A percentile compares a stretch with the other conserved stretches of the same genome.
Evolutionary conservation across 768 basidiomycete genomes (phyloP).

Genomic region (Termitomyces titanicus): DNA sequence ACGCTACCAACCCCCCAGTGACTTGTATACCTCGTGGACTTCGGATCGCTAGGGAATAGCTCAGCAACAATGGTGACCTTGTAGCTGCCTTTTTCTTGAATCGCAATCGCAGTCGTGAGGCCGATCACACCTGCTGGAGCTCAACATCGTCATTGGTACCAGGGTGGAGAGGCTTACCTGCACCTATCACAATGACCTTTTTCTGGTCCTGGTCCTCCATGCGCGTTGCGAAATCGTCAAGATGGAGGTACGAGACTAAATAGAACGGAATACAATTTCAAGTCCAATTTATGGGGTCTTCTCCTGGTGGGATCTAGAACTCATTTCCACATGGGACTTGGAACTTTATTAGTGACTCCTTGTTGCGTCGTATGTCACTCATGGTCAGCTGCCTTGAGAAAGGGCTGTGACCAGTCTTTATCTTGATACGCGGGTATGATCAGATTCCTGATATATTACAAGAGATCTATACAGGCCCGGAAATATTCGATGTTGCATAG

Average conservation of each 20-base stretch:
- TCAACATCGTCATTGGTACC: no score
- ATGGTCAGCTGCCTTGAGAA: background rate
- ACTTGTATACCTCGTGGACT: conserved; percentile 66
- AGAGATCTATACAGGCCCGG: background rate
- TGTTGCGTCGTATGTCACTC: background rate
- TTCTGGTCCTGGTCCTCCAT: conserved; percentile 12
- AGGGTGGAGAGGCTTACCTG: conserved; percentile 22
- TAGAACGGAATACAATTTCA: background rate
- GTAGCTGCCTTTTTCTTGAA: conserved; percentile 60
- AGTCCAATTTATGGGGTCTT: background rate
- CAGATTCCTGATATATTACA: background rate
- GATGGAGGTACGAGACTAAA: background rate
- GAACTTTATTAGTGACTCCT: background rate
- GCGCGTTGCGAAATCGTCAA: background rate
- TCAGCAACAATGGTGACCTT: conserved; percentile 71
- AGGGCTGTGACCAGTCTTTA: background rate
- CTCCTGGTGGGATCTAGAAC: no score
- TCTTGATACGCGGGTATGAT: background rate
- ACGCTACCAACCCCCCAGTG: conserved; percentile 67
- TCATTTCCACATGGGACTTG: background rate
- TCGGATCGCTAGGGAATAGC: conserved; percentile 63
- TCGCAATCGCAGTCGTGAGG: conserved; percentile 64
- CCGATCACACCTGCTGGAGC: conserved; percentile 61
- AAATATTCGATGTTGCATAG: background rate
- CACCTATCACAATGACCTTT: conserved; percentile 29